Base-by-base conservation (phyloP, 805 yeast species). In the Lipomyces oligophaga region DNA sequence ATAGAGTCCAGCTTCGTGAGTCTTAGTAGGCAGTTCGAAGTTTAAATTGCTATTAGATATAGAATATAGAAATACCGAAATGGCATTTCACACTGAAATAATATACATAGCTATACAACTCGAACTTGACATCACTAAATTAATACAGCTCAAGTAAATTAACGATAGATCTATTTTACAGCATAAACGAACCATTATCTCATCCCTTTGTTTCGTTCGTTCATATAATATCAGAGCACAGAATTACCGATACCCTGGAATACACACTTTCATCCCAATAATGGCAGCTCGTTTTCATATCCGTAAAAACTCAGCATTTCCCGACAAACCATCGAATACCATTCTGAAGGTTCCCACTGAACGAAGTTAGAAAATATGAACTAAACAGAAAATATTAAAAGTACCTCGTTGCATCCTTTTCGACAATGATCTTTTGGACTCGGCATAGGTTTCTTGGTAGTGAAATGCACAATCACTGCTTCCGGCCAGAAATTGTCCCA, bases 401-500 rank as follows among this genome's bases (percentile, higher is more conserved):
- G 15, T 24, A 50, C 57, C 55, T 54, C 58, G 28, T 52, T 40
- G 32, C 51, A 49, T 8, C 56, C 48, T 15, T 52, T 38, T 7
- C 48, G 30, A 35, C 56, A 54, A 30, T 44, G 47, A 13, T 27
- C 28, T 13, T 21, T 34, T 19, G 54, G 47, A 11, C 25, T 40
- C 16, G 47, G 43, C 49, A 51, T 43, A 10, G 62, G 62, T 41
- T 58, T 58, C 34, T 50, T 38, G 3, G 49, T 49, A 3, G 61
- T 58, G 33, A 45, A 58, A 25, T 58, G 62, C 7, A 58, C 51
- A 20, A 58, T 43, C 16, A 48, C 57, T 22, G 62, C 59, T 34
- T 57, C 62, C 24, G 49, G 43, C 61, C 61, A 58, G 10, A 58
- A 38, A 37, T 27, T 38, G 31, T 56, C 59, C 62, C 62, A 58